Percentiles rank a stretch among this genome's conserved stretches.
Conservation (phyloP, 345 rosid genomes). For the Triadica sebifera region DNA sequence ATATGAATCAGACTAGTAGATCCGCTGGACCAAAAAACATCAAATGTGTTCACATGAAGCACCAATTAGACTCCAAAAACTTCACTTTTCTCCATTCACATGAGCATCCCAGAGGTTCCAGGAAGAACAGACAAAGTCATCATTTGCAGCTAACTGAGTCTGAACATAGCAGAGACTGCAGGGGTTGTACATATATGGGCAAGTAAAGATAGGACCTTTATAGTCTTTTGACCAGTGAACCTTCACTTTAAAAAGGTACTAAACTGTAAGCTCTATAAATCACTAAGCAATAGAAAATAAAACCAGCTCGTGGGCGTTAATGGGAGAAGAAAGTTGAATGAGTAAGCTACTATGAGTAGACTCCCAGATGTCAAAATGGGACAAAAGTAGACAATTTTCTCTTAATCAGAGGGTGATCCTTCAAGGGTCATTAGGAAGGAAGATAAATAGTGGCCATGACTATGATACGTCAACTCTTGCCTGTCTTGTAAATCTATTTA, state of each 20-base stretch:
- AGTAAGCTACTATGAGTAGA: constrained; percentile 13
- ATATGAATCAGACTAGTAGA: constrained; percentile 16
- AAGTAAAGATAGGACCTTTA: constrained; percentile 38
- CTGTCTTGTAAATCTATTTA: no score
- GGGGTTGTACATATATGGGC: constrained; percentile 19
- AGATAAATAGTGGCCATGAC: constrained; percentile 21
- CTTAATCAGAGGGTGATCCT: constrained; percentile 10
- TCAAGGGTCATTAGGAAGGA: constrained; percentile 8
- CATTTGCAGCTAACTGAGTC: constrained; percentile 28
- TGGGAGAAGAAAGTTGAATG: no score
- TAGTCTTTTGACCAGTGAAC: constrained; percentile 43
- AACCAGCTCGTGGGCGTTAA: constrained; percentile 47
- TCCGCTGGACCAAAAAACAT: constrained; percentile 7
- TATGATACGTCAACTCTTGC: no score
- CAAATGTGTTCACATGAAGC: constrained; percentile 22
- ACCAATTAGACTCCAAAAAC: constrained; percentile 26
- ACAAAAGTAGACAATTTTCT: constrained; percentile 32
- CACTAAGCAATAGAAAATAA: constrained; percentile 17
- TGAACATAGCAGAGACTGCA: constrained; percentile 26
- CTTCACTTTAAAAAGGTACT: constrained; percentile 35
- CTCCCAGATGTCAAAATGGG: constrained; percentile 27
- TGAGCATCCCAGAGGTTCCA: not conserved
- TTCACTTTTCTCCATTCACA: constrained; percentile 29
- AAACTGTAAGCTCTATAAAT: constrained; percentile 14
- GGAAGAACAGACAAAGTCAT: constrained; percentile 29